Evolutionary conservation across 2,329 filamentous ascomycete species (phyloP).

Genomic region (Apiospora pterosperma): DNA sequence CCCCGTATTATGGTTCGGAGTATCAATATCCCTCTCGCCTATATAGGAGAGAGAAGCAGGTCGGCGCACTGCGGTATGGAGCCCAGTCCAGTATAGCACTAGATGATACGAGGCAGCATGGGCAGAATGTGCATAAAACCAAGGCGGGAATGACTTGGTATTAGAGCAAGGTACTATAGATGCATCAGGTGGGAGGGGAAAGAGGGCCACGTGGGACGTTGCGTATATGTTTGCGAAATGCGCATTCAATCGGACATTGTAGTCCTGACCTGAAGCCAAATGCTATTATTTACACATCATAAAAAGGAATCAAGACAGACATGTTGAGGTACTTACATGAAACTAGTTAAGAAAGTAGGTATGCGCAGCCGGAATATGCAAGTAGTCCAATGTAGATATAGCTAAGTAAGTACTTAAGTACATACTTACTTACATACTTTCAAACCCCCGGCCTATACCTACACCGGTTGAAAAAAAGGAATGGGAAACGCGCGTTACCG

Average conservation of each 20-base stretch:
- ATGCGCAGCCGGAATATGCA: background rate
- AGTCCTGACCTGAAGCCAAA: background rate
- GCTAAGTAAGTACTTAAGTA: background rate
- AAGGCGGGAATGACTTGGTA: background rate
- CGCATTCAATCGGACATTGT: background rate
- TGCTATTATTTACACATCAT: background rate
- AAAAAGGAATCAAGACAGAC: background rate
- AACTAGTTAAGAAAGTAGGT: too few relatives aligned
- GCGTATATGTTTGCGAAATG: too few relatives aligned
- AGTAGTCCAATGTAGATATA: background rate
- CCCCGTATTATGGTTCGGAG: background rate
- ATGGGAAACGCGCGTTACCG: background rate
- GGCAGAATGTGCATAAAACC: background rate
- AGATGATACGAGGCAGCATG: background rate
- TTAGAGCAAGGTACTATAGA: too few relatives aligned
- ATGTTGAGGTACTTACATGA: too few relatives aligned
- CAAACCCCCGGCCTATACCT: background rate
- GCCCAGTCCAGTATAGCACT: background rate
- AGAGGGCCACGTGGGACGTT: too few relatives aligned
- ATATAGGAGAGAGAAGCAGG: background rate
- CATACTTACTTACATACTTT: too few relatives aligned
- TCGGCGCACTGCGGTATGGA: background rate
- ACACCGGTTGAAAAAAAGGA: background rate
- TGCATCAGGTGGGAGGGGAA: too few relatives aligned
- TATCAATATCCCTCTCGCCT: background rate